Conservation (phyloP, 116 monocot genomes). For the Papilionanthe hybrid region DNA sequence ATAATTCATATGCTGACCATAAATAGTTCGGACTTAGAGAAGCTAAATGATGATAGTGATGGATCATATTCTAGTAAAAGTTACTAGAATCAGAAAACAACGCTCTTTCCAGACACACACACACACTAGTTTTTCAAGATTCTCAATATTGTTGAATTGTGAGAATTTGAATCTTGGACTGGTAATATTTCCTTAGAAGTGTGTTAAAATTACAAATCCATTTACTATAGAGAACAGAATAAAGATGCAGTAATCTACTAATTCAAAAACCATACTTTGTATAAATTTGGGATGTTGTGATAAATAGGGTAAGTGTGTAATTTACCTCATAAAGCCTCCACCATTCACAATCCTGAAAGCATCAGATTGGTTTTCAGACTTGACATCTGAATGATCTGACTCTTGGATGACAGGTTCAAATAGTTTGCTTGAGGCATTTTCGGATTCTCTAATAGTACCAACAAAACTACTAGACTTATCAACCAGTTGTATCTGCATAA, state of each 20-base stretch:
- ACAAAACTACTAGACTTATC: slow-evolving; percentile 1
- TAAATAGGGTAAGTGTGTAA: neutral
- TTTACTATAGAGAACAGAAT: neutral
- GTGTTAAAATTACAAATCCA: neutral
- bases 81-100: no score
- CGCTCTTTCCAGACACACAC: no score
- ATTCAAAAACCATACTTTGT: neutral
- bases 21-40: no score
- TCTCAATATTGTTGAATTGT: neutral
- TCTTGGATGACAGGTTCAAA: slow-evolving; percentile 4
- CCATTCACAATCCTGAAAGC: slow-evolving; percentile 6
- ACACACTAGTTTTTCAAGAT: no score
- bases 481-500: slow-evolving; percentile 6
- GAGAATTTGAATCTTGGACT: neutral
- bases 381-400: neutral
- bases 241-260: neutral
- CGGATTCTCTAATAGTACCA: slow-evolving; percentile 4
- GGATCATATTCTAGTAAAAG: no score
- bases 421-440: slow-evolving; percentile 7
- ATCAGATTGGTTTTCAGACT: slow-evolving; percentile 8
- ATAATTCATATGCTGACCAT: no score
- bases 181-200: neutral
- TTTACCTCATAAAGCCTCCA: slow-evolving; percentile 16
- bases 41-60: no score
- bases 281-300: neutral